Evolutionary conservation across 306 rosid species (phyloP).

Genomic region (Dryas octopetala): DNA sequence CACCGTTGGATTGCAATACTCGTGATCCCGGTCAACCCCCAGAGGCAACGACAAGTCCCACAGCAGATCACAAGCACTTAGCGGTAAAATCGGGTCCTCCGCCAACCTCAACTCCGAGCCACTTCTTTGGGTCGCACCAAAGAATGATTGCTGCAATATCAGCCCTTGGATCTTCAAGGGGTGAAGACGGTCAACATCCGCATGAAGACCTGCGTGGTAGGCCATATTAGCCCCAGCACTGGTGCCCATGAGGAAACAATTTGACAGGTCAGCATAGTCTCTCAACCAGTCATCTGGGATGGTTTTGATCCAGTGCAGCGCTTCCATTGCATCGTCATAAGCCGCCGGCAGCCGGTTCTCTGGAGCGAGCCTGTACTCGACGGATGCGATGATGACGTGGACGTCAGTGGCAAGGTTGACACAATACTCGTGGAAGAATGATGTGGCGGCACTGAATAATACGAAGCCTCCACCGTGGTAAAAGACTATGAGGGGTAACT

Average conservation of each 20-base stretch:
- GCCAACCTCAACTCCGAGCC: conserved; percentile 38
- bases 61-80: conserved; percentile 15
- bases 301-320: conserved; percentile 39
- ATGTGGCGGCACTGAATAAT: conserved; percentile 19
- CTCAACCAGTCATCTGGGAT: conserved; percentile 38
- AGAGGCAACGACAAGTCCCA: conserved; percentile 51
- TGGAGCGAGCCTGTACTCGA: conserved; percentile 53
- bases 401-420: conserved; percentile 15
- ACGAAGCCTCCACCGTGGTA: conserved; percentile 54
- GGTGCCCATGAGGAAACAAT: conserved; percentile 48
- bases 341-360: conserved; percentile 61
- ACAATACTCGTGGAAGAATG: conserved; percentile 30
- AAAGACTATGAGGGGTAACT: conserved; percentile 44
- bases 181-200: not conserved
- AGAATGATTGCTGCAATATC: conserved; percentile 48
- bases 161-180: conserved; percentile 44
- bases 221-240: conserved; percentile 57
- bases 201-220: conserved; percentile 37
- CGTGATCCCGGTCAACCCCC: conserved; percentile 50
- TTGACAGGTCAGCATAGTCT: conserved; percentile 27
- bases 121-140: conserved; percentile 42
- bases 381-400: conserved; percentile 36
- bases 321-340: conserved; percentile 46
- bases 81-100: conserved; percentile 23
- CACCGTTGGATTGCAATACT: conserved; percentile 48